Evolutionary conservation across 176 grass and related monocot genomes (phyloP).

Genomic region (Avena eriantha): DNA sequence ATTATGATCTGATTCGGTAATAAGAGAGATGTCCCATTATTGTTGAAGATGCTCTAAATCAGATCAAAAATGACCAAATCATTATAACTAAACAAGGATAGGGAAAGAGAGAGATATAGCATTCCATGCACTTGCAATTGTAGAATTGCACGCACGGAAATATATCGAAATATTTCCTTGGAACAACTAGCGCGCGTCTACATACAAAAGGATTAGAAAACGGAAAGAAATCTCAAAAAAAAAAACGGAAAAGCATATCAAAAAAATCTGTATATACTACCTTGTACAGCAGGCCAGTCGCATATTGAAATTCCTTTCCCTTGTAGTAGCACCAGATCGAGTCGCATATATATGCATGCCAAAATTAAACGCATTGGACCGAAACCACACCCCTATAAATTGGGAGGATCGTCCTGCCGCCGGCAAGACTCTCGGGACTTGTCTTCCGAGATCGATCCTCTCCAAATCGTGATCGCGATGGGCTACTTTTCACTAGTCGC

Average conservation of each 20-base stretch:
- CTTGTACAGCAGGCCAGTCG: too few species aligned
- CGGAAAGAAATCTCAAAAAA: too few species aligned
- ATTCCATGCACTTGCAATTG: background rate
- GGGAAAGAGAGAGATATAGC: background rate
- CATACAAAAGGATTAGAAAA: background rate
- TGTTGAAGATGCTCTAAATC: background rate
- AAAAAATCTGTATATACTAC: too few species aligned
- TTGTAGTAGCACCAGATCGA: background rate
- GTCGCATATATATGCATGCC: background rate
- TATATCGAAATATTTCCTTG: background rate
- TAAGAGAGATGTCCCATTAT: too few species aligned
- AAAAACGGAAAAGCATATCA: too few species aligned
- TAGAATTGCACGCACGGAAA: background rate
- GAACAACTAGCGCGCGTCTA: background rate
- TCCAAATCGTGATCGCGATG: background rate
- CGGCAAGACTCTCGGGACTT: too few species aligned
- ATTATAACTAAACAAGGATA: background rate
- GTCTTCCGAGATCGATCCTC: background rate
- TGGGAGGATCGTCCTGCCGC: background rate
- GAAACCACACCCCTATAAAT: background rate
- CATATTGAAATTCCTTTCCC: too few species aligned
- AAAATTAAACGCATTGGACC: background rate
- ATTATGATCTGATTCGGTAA: too few species aligned
- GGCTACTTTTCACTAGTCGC: background rate
- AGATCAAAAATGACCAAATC: background rate